Base-by-base conservation (phyloP, 352 stramenopile genomes). In the Thalassiosira delicatula region DNA sequence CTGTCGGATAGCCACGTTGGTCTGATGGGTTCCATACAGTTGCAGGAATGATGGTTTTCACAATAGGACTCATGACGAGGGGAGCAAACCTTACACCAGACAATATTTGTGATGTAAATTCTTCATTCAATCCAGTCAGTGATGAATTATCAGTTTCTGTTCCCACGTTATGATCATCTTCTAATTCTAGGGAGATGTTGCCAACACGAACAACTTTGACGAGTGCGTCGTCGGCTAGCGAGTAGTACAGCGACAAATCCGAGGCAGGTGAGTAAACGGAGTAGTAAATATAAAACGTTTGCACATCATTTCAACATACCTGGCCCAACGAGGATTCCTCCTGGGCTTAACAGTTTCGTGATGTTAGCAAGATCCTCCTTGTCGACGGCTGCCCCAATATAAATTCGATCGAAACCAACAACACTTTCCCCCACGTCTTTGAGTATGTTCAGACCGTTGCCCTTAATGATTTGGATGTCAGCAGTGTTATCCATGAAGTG, bases 381-480 rank as follows among this genome's bases (percentile, higher is more conserved):
- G 33, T 90, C 70, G 49, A 94, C 83, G 17, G 89, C 79, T 32
- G 89, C 90, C 33, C 92, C 92, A 75, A 94, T 86, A 57, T 94
- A 94, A 56, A 95, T 94, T 19, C 90, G 87, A 83, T 94, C 89
- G 81, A 94, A 94, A 29, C 89, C 88, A 35, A 90, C 53, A 14
- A 77, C 70, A 70, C 75, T 75, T 76, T 94, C 90, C 27, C 88
- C 89, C 40, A 84, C 74, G 23, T 80, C 70, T 0, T 69, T 71
- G 23, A 75, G 57, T 62, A 94, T 88, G 49, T 90, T 73, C 0
- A 93, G 79, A 33, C 83, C 90, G 74, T 92, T 94, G 11, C 87
- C 90, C 63, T 94, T 86, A 54, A 93, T 76, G 27, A 94, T 78
- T 30, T 84, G 46, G 33, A 82, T 78, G 44, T 76, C 30, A 7